phyloP scores from a whole-genome alignment of 352 stramenopile species.

The Pythium dissimile region DNA sequence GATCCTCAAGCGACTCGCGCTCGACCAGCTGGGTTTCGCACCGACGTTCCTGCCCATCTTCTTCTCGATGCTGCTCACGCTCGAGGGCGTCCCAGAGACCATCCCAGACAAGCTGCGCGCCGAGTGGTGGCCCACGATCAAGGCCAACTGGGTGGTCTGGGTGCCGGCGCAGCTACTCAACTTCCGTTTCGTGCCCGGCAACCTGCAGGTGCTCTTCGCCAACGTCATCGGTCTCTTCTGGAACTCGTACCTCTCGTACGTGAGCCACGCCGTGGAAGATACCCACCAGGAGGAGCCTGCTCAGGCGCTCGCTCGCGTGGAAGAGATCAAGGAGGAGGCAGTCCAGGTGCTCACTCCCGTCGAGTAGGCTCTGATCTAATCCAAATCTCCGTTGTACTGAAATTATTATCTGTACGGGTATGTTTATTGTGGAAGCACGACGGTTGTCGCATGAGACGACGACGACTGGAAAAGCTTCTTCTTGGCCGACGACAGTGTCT shows the following conservation, averaged over 20 bases:
- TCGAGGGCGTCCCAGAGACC: constrained; percentile 47
- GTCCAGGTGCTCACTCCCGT: neutral
- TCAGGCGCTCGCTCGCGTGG: neutral
- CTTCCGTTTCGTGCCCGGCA: constrained; percentile 71
- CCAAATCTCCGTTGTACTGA: neutral
- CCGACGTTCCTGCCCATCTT: constrained; percentile 72
- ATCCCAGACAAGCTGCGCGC: constrained; percentile 60
- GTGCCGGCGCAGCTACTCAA: constrained; percentile 79
- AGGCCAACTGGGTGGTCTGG: constrained; percentile 83
- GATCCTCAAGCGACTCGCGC: constrained; percentile 58
- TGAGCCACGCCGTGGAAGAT: constrained; percentile 40
- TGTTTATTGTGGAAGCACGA: constrained; percentile 25
- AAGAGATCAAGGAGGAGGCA: too few relatives aligned
- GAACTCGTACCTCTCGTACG: constrained; percentile 82
- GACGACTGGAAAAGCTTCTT: constrained; percentile 40
- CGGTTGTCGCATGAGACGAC: constrained; percentile 25
- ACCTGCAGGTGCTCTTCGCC: constrained; percentile 80
- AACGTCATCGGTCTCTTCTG: constrained; percentile 80
- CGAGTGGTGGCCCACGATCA: constrained; percentile 76
- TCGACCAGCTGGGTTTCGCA: constrained; percentile 81
- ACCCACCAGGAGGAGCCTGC: neutral
- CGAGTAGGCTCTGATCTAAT: too few relatives aligned
- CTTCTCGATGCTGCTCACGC: constrained; percentile 58
- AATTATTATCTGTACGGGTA: neutral
- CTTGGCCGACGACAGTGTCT: constrained; percentile 53